phyloP scores from a whole-genome alignment of 495 filamentous ascomycete species.

The Bryoglossum gracile region DNA sequence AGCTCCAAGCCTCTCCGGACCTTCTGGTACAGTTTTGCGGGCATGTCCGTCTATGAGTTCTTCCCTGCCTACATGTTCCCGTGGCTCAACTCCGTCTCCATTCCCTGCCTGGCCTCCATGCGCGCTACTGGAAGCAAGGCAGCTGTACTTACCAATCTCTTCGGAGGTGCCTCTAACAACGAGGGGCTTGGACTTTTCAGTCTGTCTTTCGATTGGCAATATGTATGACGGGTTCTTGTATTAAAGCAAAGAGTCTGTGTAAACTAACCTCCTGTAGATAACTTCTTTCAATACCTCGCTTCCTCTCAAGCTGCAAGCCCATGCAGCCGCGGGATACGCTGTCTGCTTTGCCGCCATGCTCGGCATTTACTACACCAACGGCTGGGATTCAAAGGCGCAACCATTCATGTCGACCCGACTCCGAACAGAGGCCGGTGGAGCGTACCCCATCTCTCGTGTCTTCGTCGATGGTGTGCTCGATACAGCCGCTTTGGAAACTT shows the following conservation, averaged over 20 bases:
- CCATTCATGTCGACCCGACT: conserved; percentile 43
- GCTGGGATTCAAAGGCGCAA: conserved; percentile 39
- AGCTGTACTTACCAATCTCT: conserved; percentile 48
- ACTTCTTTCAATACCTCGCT: conserved; percentile 15
- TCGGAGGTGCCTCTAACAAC: conserved; percentile 48
- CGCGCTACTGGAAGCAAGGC: conserved; percentile 24
- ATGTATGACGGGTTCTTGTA: too few species aligned
- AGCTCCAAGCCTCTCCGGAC: conserved; percentile 31
- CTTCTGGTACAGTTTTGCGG: conserved; percentile 35
- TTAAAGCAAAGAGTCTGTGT: too few species aligned
- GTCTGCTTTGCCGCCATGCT: conserved; percentile 9
- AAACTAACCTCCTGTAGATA: too few species aligned
- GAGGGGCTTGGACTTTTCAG: conserved; percentile 35
- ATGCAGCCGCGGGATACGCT: conserved; percentile 2
- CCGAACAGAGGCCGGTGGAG: conserved; percentile 34
- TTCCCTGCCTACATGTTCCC: conserved; percentile 50
- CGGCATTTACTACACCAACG: conserved; percentile 36
- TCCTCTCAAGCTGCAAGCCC: conserved; percentile 12
- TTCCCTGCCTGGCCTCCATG: conserved; percentile 47
- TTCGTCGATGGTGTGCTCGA: conserved; percentile 34
- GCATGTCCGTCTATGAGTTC: conserved; percentile 42
- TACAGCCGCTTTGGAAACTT: conserved; percentile 25
- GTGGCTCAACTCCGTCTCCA: conserved; percentile 46
- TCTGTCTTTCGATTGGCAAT: conserved; percentile 43
- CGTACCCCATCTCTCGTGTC: conserved; percentile 34